Evolutionary conservation across 495 filamentous ascomycete species (phyloP).

Genomic region (Trichoderma reesei): DNA sequence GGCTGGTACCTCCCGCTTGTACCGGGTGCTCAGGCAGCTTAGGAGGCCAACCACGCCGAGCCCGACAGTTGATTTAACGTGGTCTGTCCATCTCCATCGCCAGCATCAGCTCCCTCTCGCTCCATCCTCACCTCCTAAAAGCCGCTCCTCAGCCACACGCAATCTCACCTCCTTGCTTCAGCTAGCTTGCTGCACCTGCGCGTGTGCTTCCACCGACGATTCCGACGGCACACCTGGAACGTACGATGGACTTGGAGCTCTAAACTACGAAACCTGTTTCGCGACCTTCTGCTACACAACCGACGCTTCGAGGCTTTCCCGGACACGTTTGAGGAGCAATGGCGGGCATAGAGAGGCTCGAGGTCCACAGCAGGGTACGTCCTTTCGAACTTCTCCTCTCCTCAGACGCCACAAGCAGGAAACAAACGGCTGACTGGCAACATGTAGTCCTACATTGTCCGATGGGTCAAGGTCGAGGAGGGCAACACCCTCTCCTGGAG

Average conservation of each 20-base stretch:
- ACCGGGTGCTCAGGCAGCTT: too few relatives aligned
- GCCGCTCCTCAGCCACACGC: not conserved
- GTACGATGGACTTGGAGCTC: not conserved
- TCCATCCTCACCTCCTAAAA: not conserved
- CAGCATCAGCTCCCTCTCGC: constrained; percentile 1
- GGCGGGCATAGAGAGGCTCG: constrained; percentile 94
- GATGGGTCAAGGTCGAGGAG: constrained; percentile 86
- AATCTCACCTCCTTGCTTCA: not conserved
- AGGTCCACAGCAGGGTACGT: constrained; percentile 91
- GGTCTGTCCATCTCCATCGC: not conserved
- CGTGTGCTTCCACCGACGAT: not conserved
- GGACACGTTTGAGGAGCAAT: constrained; percentile 36
- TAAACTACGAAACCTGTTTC: not conserved
- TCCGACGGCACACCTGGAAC: not conserved
- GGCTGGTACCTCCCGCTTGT: not conserved
- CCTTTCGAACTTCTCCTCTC: not conserved
- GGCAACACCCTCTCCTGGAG: constrained; percentile 95
- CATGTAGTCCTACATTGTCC: constrained; percentile 83
- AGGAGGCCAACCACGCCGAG: not conserved
- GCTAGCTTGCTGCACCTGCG: not conserved
- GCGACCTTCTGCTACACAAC: not conserved
- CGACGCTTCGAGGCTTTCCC: not conserved
- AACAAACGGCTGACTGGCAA: constrained; percentile 12
- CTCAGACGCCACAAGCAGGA: not conserved
- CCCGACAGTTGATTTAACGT: not conserved